A percentile compares a stretch with the other conserved stretches of the same genome.
Conservation (phyloP, 306 rosid species). For the Astragalus membranaceus region DNA sequence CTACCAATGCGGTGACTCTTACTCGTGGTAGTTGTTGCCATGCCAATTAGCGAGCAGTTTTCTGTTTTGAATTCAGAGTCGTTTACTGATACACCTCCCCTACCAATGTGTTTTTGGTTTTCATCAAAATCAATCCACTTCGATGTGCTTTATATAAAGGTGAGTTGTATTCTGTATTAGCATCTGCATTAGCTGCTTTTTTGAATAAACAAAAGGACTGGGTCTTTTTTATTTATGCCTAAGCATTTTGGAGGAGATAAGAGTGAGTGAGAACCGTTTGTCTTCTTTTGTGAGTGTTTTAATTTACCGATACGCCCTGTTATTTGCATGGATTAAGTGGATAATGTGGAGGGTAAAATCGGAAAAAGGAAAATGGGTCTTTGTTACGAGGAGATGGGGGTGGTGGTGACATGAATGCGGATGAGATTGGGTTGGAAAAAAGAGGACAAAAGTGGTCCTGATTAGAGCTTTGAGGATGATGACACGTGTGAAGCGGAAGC, state of each 20-base stretch:
- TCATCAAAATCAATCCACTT: background rate
- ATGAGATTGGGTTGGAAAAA: background rate
- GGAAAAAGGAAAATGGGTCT: slow-evolving; percentile 3
- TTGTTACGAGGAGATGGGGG: slow-evolving; percentile 6
- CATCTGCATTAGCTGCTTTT: background rate
- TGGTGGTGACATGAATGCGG: too few relatives aligned
- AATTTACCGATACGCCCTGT: slow-evolving; percentile 25
- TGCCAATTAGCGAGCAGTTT: background rate
- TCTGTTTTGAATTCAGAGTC: background rate
- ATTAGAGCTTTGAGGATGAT: slow-evolving; percentile 28
- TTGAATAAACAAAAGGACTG: background rate
- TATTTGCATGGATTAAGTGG: background rate
- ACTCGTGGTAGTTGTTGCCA: slow-evolving; percentile 48
- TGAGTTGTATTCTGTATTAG: background rate
- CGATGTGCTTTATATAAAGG: slow-evolving; percentile 50
- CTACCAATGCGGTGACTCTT: slow-evolving; percentile 39
- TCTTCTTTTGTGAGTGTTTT: background rate
- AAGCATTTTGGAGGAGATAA: slow-evolving; percentile 6
- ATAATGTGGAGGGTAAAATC: slow-evolving; percentile 11
- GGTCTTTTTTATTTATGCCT: background rate
- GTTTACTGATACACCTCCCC: background rate
- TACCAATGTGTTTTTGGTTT: slow-evolving; percentile 2
- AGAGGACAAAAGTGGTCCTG: slow-evolving; percentile 44
- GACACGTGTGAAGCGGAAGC: slow-evolving; percentile 18
- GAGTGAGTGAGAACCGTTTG: background rate